Base-by-base conservation (phyloP, 371 early-diverging fungal species). In the Rhizomucor miehei region DNA sequence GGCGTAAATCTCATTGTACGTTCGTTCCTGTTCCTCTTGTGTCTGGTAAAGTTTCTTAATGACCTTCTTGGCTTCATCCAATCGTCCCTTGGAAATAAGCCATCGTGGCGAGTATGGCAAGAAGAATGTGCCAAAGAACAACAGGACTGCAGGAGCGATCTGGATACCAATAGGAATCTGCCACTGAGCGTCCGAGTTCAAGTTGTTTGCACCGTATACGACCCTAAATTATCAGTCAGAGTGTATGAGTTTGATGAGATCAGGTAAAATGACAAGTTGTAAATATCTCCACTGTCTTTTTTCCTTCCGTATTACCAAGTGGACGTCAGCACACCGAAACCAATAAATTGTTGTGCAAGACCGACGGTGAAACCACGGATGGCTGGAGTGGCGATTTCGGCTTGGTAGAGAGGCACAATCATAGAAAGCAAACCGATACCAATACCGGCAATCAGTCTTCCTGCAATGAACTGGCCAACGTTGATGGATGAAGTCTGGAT, bases 101-200 rank as follows among this genome's bases (percentile, higher is more conserved):
- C 82, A 81, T 49, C 82, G 72, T 43, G 82, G 80, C 13, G 82
- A 71, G 20, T 77, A 76, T 21, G 82, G 82, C 17, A 82, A 67
- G 46, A 79, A 57, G 44, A 75, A 69, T 12, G 64, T 61, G 43
- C 67, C 79, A 50, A 65, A 25, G 35, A 76, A 49, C 20, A 79
- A 69, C 24, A 78, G 24, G 11, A 65, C 59, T 48, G 69, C 69
- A 36, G 66, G 71, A 29, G 65, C 41, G n/a, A 60, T 58, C 21
- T 75, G 78, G 53, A 71, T 52, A 44, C 57, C 65, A 45, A 69
- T 48, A 13, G 77, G 77, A 46, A 77, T 54, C 38, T 65, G 64
- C 76, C 75, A 77, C 29, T 59, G 56, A 25, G 68, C 57, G n/a
- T 60, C 49, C 14, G 57, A 57, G 13, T 48, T 36, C 13, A 59